Conservation (phyloP, 805 yeast species). For the Ogataea parapolymorpha region DNA sequence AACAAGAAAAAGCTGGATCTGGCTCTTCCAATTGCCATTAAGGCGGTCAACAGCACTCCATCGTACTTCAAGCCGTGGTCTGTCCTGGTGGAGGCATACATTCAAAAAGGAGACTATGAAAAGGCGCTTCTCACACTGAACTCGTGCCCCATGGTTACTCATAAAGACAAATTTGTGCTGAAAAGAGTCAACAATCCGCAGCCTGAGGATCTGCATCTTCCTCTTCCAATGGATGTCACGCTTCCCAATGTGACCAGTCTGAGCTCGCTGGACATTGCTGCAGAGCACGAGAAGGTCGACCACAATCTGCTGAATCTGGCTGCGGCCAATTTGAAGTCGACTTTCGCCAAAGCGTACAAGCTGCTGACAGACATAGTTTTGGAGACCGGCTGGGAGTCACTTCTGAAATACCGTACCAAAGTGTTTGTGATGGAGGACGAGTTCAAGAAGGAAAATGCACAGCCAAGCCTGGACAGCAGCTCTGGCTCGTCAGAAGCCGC, state of each 20-base stretch:
- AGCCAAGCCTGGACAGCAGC: slow-evolving; percentile 13
- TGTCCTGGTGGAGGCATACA: slow-evolving; percentile 58
- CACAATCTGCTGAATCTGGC: slow-evolving; percentile 60
- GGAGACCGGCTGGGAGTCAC: slow-evolving; percentile 68
- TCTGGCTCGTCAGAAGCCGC: slow-evolving; percentile 6
- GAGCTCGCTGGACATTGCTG: slow-evolving; percentile 60
- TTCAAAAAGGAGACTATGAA: slow-evolving; percentile 62
- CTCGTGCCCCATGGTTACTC: slow-evolving; percentile 78
- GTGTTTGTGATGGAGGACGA: slow-evolving; percentile 71
- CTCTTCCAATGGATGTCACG: slow-evolving; percentile 71
- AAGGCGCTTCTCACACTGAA: slow-evolving; percentile 69
- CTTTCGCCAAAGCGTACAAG: slow-evolving; percentile 55
- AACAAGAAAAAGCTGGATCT: slow-evolving; percentile 51
- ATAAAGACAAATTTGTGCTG: slow-evolving; percentile 61
- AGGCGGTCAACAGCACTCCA: slow-evolving; percentile 69
- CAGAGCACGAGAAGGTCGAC: slow-evolving; percentile 65
- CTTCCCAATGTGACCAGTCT: slow-evolving; percentile 65
- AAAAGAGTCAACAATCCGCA: slow-evolving; percentile 56
- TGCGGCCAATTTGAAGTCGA: slow-evolving; percentile 62
- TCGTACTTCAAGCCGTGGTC: slow-evolving; percentile 78
- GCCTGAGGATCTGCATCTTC: slow-evolving; percentile 61
- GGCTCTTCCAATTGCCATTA: slow-evolving; percentile 56
- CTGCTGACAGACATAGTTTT: slow-evolving; percentile 64
- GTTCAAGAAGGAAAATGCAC: slow-evolving; percentile 38
- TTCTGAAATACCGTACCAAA: slow-evolving; percentile 55